These are phyloP conservation scores for Trichoderma cornu-damae DNA, from an alignment of 2,329 filamentous ascomycete species.

Conservation along the genomic window DNA sequence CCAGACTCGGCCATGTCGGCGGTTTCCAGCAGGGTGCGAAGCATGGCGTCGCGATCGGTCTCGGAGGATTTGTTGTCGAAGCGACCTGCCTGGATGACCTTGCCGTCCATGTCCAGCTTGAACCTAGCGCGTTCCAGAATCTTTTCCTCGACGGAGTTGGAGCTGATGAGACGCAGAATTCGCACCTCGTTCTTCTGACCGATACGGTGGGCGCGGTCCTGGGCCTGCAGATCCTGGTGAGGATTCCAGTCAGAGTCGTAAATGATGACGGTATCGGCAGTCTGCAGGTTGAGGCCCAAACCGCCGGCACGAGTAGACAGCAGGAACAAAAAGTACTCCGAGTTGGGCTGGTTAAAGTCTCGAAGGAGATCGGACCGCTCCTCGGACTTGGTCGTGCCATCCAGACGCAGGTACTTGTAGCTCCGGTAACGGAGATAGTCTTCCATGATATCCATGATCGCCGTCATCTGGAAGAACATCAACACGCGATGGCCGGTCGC, in stretches of 20 bases:
- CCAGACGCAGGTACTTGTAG: constrained; percentile 82
- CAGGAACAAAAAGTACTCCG: constrained; percentile 95
- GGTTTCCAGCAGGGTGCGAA: constrained; percentile 86
- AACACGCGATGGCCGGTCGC: constrained; percentile 87
- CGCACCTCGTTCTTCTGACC: constrained; percentile 99
- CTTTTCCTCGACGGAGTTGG: constrained; percentile 97
- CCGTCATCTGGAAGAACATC: constrained; percentile 99
- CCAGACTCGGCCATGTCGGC: constrained; percentile 62
- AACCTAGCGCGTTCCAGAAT: constrained; percentile 94
- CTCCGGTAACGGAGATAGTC: constrained; percentile 85
- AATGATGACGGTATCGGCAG: constrained; percentile 97
- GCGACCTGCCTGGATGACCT: constrained; percentile 97
- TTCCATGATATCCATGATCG: constrained; percentile 99
- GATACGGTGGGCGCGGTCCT: constrained; percentile 99
- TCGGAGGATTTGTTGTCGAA: constrained; percentile 99
- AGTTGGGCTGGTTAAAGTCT: constrained; percentile 83
- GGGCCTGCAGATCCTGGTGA: constrained; percentile 96
- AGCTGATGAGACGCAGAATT: constrained; percentile 91
- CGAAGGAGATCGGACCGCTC: constrained; percentile 88
- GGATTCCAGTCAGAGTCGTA: constrained; percentile 99
- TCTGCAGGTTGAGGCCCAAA: constrained; percentile 93
- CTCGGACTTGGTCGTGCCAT: constrained; percentile 95
- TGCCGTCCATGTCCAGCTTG: constrained; percentile 99
- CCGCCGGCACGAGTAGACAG: constrained; percentile 98
- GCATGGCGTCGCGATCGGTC: constrained; percentile 94